These are phyloP conservation scores for Cardamine resedifolia DNA, from an alignment of 345 rosid species.

Conservation along the genomic window DNA sequence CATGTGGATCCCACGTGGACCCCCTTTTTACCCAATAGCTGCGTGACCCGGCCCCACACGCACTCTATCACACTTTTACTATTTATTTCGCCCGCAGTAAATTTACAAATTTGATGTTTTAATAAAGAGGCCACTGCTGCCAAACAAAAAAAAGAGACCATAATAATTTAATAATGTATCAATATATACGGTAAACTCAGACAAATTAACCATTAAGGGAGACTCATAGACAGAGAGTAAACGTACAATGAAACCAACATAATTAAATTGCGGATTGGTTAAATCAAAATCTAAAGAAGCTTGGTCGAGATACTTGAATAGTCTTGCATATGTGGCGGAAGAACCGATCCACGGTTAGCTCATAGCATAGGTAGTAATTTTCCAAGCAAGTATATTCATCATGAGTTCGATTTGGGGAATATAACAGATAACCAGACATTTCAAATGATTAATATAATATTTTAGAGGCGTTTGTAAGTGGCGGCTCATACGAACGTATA, in stretches of 20 bases:
- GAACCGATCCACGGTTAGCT: too few relatives aligned
- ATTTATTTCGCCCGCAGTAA: background rate
- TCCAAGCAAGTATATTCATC: background rate
- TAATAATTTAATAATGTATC: too few relatives aligned
- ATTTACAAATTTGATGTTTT: background rate
- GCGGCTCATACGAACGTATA: conserved; percentile 17
- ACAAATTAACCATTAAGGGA: background rate
- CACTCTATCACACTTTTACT: background rate
- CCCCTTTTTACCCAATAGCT: conserved; percentile 34
- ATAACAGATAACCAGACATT: background rate
- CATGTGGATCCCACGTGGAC: conserved; percentile 39
- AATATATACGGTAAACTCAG: too few relatives aligned
- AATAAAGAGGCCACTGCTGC: background rate
- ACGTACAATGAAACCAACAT: background rate
- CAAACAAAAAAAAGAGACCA: too few relatives aligned
- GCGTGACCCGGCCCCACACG: conserved; percentile 24
- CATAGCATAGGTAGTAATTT: background rate
- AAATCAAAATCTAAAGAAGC: background rate
- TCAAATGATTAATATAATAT: background rate
- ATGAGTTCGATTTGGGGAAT: background rate
- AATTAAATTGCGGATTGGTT: background rate
- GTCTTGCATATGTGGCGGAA: too few relatives aligned
- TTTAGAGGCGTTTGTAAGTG: background rate
- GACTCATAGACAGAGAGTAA: background rate
- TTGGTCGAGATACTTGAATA: too few relatives aligned